These are phyloP conservation scores for Didymella arachidicola DNA, from an alignment of 2,329 filamentous ascomycete species.

Conservation along the genomic window DNA sequence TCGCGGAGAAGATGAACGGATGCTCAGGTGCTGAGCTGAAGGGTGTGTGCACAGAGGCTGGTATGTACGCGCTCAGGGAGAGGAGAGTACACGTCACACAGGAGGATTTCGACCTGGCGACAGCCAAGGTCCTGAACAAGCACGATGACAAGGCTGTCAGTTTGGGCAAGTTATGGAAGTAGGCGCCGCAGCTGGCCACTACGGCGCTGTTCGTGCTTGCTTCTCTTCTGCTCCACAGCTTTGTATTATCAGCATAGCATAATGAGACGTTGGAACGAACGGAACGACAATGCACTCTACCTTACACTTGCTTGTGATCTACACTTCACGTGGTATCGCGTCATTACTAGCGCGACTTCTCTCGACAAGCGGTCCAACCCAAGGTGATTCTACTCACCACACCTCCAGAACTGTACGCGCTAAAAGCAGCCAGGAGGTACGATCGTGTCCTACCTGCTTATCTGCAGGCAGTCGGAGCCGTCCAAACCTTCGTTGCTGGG, in stretches of 20 bases:
- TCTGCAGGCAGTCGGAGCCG: background rate
- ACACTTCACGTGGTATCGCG: slow-evolving; percentile 18
- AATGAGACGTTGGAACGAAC: slow-evolving; percentile 20
- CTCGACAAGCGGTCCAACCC: background rate
- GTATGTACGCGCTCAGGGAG: slow-evolving; percentile 97
- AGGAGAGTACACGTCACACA: slow-evolving; percentile 97
- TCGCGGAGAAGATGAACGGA: slow-evolving; percentile 99
- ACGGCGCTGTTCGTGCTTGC: slow-evolving; percentile 2
- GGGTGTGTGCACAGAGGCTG: slow-evolving; percentile 97
- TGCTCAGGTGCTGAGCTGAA: slow-evolving; percentile 98
- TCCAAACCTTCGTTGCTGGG: background rate
- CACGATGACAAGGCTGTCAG: slow-evolving; percentile 98
- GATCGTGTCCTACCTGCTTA: slow-evolving; percentile 3
- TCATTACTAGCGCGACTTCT: slow-evolving; percentile 13
- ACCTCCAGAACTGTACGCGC: background rate
- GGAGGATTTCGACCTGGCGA: slow-evolving; percentile 98
- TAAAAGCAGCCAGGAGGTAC: slow-evolving; percentile 1
- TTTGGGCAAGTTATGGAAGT: slow-evolving; percentile 87
- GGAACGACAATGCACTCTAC: slow-evolving; percentile 6
- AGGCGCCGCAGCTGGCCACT: slow-evolving; percentile 28
- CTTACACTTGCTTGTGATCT: background rate
- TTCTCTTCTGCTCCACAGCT: slow-evolving; percentile 9
- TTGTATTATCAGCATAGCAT: slow-evolving; percentile 31
- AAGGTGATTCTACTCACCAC: slow-evolving; percentile 7
- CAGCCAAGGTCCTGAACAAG: slow-evolving; percentile 99